Base-by-base conservation (phyloP, 768 basidiomycete genomes). In the Tylopilus cervinicoccineus region DNA sequence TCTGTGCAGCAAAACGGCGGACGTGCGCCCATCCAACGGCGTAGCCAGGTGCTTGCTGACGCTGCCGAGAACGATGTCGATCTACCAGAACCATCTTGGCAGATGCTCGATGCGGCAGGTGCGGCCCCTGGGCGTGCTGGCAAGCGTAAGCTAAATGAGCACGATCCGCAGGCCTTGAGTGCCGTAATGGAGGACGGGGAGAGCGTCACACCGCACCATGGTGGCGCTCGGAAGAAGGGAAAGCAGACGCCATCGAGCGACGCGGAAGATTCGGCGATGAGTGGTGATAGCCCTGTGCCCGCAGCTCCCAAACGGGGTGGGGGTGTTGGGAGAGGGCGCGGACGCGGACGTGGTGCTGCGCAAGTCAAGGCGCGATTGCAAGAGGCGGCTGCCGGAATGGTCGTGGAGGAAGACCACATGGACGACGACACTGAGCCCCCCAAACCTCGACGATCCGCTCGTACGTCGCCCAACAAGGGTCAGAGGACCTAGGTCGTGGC, bases 51-150 rank as follows among this genome's bases (percentile, higher is more conserved):
- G 0, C 55, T 79, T 1, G 66, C 71, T 6, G 64, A 75, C 26
- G 78, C 78, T 23, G 74, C 69, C 6, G 76, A 78, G 36, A 56
- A 60, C 24, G 36, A 60, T 38, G 61, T 64, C 3, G 73, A 67
- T 1, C 67, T 79, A 9, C 70, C 72, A 0, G 76, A 79, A 51
- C 81, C 81, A 19, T 76, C 79, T 22, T 72, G 69, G 64, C 80
- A 84, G 57, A 80, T 84, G 77, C 70, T 81, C 13, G 61, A 55
- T 38, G 48, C 51, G 45, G 58, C 54, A 51, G 53, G 59, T 57
- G 55, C 52, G 51, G 45, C 28, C 36, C 52, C 57, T 38, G 52
- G 51, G 33, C 68, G 66, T 53, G 56, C 57, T 50, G 69, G 50
- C 22, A 74, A 74, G 63, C 70, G 72, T 43, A 73, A 70, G 65